Base-by-base conservation (phyloP, 1,284 basidiomycete species). In the Coniferiporia weirii region DNA sequence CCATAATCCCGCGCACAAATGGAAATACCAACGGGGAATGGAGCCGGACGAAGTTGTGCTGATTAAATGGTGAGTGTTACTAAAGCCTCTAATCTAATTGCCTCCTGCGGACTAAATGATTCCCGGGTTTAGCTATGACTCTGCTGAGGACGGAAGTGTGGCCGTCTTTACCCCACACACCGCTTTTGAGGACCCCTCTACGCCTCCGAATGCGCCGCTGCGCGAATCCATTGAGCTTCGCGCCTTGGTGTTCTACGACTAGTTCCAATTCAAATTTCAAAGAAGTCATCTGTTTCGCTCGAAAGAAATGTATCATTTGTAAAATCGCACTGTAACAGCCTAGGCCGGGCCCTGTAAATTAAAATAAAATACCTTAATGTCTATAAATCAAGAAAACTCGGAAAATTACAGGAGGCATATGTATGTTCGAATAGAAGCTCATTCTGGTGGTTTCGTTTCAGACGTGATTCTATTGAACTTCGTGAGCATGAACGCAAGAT, bases 1-100 rank as follows among this genome's bases (percentile, higher is more conserved):
- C 67, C 77, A 73, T 65, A 83, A 77, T 66, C 71, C 76, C 1
- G 69, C 73, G 22, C 83, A 88, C 62, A 73, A 72, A 65, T 89
- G 85, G 85, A 84, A 83, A 68, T 89, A 87, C 68, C 62, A 85
- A 53, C 70, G 73, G 46, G 84, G 81, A 1, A 78, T 87, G 77
- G 76, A 72, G 10, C 82, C 85, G 0, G 80, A 86, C 38, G 84
- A 89, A 68, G 67, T 80, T 45, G 78, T 85, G 36, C 67, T 88
- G 34, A 81, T 89, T 67, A 88, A 88, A 71, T 87, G 84, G 83
- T 87, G 61, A 55, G 82, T 72, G 9, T 34, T 27, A 5, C 27
- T 17, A 43, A n/a, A n/a, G 7, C 40, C 40, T 12, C 3, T 43
- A 43, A n/a, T 2, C 10, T 3, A 7, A 27, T 27, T 2, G 5